Base-by-base conservation (phyloP, 2,329 filamentous ascomycete species). In the Clonostachys solani region DNA sequence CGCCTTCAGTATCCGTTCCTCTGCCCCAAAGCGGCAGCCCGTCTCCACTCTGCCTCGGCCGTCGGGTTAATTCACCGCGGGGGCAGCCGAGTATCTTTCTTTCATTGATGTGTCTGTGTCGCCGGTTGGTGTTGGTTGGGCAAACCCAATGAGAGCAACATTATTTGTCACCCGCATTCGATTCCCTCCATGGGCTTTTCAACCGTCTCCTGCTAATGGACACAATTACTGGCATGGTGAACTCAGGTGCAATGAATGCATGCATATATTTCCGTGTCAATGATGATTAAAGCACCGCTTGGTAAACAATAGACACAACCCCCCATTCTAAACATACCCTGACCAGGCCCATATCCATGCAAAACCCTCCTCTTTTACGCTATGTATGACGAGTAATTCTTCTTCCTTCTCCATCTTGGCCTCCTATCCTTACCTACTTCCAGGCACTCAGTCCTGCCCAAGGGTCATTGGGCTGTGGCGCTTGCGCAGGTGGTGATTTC, bases 381-480 rank as follows among this genome's bases (percentile, higher is more conserved):
- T 16, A 19, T 19, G 19, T 37, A 43, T 41, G 37, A 23, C 23
- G 23, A 29, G 23, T n/a, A 44, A n/a, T 16, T 46, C 40, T 34
- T 42, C 33, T 17, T 42, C 16, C n/a, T 29, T 37, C 40, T 37
- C 33, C 29, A 19, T 16, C n/a, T n/a, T 38, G 16, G 15, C 17
- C 16, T 38, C 33, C 38, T 33, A 38, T 38, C 15, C 36, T n/a
- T 38, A 34, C 48, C 59, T 61, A 78, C 56, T 75, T 78, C 75
- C 75, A 79, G 38, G 73, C 68, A 50, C 68, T 77, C 33, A 79
- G 57, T 2, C 75, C 75, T 12, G 75, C 72, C 75, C 75, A 79
- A 2, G 75, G 75, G 53, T 79, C 75, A 42, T 69, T 62, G 33
- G 62, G 57, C 50, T 70, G 66, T 42, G 74, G 69, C 42, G 60